Base-by-base conservation (phyloP, 352 stramenopile species). In the Phytophthora foliorum region DNA sequence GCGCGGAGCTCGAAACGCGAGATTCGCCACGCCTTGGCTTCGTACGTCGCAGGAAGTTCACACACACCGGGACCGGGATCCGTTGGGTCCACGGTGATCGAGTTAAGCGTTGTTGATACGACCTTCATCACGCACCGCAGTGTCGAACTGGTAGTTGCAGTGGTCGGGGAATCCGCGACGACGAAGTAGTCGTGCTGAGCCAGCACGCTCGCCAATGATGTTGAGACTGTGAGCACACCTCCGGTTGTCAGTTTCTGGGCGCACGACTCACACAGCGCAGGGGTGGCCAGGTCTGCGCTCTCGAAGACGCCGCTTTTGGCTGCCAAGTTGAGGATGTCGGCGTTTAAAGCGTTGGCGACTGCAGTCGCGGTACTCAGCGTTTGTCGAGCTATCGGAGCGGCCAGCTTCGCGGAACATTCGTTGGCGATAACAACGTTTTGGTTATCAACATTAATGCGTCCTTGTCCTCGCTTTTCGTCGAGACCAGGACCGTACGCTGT, bases 1-100 rank as follows among this genome's bases (percentile, higher is more conserved):
- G 82, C 81, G 2, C 81, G 73, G n/a, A 94, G 53, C 24, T 92
- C 89, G 51, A 93, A 92, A 6, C 57, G 68, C 58, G 85, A 91
- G 48, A 92, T 62, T 16, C 72, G 67, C 72, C 80, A 92, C 0
- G 84, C 78, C 42, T 91, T 75, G 16, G 58, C 77, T 27, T 84
- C 81, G 27, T 89, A 91, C 1, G 78, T 67, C 4, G 32, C 45
- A 0, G 81, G 57, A 11, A 92, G 75, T 38, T 89, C 72, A 22
- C 83, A 93, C 0, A 68, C 78, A 8, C 49, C 50, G 2, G 31
- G 44, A 1, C 69, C 73, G 1, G 61, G 22, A 16, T 84, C 75
- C 11, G 41, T 57, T 0, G 25, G 27, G 44, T 79, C 54, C n/a
- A 87, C 78, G 0, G 34, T 71, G n/a, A 87, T 69, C 4, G 17